phyloP scores from a whole-genome alignment of 192 early-diverging fungal species.

The Coemansia sp. region DNA sequence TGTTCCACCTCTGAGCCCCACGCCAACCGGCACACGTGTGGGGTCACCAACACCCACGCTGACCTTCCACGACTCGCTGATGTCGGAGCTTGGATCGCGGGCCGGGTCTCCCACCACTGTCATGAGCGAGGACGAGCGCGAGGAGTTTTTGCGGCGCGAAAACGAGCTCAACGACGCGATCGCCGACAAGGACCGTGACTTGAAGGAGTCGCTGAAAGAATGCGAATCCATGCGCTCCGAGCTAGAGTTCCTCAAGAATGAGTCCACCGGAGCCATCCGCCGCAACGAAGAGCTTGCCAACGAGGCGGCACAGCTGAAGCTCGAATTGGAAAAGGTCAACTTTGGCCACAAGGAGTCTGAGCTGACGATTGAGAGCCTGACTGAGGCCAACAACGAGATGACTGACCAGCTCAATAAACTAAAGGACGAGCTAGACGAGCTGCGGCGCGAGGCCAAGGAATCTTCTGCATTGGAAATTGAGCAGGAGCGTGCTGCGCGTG shows the following conservation, averaged over 20 bases:
- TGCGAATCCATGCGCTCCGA: slow-evolving; percentile 69
- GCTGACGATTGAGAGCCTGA: slow-evolving; percentile 86
- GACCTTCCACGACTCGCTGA: slow-evolving; percentile 40
- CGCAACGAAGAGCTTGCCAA: slow-evolving; percentile 71
- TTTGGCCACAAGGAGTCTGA: slow-evolving; percentile 86
- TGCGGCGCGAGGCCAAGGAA: slow-evolving; percentile 34
- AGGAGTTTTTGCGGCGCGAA: slow-evolving; percentile 92
- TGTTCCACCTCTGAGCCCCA: slow-evolving; percentile 34
- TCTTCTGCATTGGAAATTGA: slow-evolving; percentile 40
- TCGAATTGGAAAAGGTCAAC: slow-evolving; percentile 82
- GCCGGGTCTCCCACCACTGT: slow-evolving; percentile 70
- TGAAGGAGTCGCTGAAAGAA: slow-evolving; percentile 59
- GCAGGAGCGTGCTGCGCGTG: slow-evolving; percentile 54
- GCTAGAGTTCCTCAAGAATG: slow-evolving; percentile 63
- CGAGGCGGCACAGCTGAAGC: slow-evolving; percentile 71
- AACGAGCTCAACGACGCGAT: slow-evolving; percentile 94
- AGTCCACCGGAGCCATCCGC: slow-evolving; percentile 52
- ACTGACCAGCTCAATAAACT: slow-evolving; percentile 67
- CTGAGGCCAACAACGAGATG: slow-evolving; percentile 80
- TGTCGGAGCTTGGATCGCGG: slow-evolving; percentile 43
- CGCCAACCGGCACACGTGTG: slow-evolving; percentile 31
- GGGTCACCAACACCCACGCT: slow-evolving; percentile 42
- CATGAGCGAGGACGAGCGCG: slow-evolving; percentile 85
- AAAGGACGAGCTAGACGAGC: slow-evolving; percentile 62
- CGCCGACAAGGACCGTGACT: slow-evolving; percentile 84